Conservation (phyloP, 306 rosid genomes). For the Rubus idaeus region DNA sequence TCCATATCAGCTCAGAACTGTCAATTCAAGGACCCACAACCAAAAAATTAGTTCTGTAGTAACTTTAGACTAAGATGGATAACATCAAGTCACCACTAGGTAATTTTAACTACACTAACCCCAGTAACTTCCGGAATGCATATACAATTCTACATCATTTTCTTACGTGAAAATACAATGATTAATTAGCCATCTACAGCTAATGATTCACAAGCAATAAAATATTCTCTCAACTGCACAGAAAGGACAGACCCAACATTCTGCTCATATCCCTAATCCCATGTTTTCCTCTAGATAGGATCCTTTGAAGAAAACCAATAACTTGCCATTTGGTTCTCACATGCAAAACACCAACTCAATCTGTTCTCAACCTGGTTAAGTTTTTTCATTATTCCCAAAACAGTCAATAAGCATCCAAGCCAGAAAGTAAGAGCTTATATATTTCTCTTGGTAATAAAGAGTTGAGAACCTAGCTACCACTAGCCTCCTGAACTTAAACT, state of each 20-base stretch:
- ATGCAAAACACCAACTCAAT: conserved; percentile 9
- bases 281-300: background rate
- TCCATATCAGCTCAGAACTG: background rate
- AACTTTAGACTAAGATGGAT: background rate
- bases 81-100: background rate
- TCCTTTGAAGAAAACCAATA: background rate
- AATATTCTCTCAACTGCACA: background rate
- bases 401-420: background rate
- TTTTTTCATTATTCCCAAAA: background rate
- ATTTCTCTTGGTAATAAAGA: background rate
- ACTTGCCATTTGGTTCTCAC: conserved; percentile 7
- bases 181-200: background rate
- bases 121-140: background rate
- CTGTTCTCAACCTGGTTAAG: background rate
- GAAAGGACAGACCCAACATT: background rate
- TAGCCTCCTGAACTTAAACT: background rate
- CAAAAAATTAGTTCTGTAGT: background rate
- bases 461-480: background rate
- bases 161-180: background rate
- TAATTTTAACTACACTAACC: background rate
- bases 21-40: background rate
- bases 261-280: background rate
- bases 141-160: background rate
- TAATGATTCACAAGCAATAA: background rate
- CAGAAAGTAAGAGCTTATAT: conserved; percentile 10